A percentile compares a stretch with the other conserved stretches of the same genome.
Evolutionary conservation across 2,329 filamentous ascomycete species (phyloP).

Genomic region (Colletotrichum magnum): DNA sequence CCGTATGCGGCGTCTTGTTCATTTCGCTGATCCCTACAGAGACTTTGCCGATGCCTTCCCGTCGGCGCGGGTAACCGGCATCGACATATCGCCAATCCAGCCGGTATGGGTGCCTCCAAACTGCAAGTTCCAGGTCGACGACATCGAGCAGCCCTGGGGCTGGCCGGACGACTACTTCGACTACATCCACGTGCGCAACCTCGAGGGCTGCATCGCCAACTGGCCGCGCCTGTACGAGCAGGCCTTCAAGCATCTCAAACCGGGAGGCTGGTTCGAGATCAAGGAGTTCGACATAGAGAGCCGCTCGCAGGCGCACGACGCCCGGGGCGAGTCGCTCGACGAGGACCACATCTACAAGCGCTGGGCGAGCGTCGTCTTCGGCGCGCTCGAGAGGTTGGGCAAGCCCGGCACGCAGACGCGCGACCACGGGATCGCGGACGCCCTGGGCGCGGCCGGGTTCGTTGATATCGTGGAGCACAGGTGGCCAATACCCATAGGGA

Average conservation of each 20-base stretch:
- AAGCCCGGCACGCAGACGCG: conserved; percentile 1
- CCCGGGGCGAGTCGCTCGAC: not conserved
- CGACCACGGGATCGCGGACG: not conserved
- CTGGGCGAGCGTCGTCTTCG: not conserved
- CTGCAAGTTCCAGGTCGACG: conserved; percentile 55
- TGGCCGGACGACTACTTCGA: conserved; percentile 60
- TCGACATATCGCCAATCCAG: conserved; percentile 70
- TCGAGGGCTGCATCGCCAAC: conserved; percentile 70
- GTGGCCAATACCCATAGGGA: conserved; percentile 40
- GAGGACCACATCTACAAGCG: conserved; percentile 5
- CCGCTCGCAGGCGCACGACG: conserved; percentile 20
- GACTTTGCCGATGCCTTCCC: conserved; percentile 62
- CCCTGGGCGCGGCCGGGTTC: conserved; percentile 41
- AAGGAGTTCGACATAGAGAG: conserved; percentile 45
- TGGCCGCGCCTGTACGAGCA: conserved; percentile 70
- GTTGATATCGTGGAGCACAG: conserved; percentile 35
- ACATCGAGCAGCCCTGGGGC: conserved; percentile 58
- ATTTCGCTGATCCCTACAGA: conserved; percentile 50
- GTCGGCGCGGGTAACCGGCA: conserved; percentile 60
- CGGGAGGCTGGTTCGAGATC: conserved; percentile 51
- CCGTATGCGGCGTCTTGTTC: not conserved
- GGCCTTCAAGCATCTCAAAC: conserved; percentile 63
- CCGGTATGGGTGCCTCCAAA: conserved; percentile 55
- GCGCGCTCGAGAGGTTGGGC: not conserved
- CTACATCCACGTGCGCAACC: conserved; percentile 72